Percentiles rank a stretch among this genome's conserved stretches.
These are phyloP conservation scores for Xylaria sp. DNA, from an alignment of 2,329 filamentous ascomycete genomes.

Conservation along the genomic window DNA sequence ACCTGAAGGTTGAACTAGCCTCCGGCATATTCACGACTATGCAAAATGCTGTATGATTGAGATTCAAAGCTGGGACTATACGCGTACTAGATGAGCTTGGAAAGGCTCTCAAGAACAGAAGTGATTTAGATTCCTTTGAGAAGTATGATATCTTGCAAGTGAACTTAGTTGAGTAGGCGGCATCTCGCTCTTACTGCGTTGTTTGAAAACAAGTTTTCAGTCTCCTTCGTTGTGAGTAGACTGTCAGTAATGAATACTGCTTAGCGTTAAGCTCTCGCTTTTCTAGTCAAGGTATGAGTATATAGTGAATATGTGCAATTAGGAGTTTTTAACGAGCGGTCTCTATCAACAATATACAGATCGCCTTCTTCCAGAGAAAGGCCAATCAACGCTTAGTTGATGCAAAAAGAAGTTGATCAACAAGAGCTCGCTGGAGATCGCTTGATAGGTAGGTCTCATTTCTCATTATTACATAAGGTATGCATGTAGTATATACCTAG, in stretches of 20 bases:
- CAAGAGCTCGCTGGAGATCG: too few species aligned
- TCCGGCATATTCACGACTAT: neutral
- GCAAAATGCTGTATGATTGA: neutral
- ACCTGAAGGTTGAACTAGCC: neutral
- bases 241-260: neutral
- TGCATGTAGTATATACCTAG: too few species aligned
- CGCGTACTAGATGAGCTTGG: neutral
- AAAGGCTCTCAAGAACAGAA: neutral
- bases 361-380: neutral
- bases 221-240: neutral
- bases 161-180: neutral
- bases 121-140: neutral
- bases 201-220: neutral
- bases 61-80: neutral
- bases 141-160: neutral
- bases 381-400: too few species aligned
- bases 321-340: neutral
- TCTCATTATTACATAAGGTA: too few species aligned
- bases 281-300: neutral
- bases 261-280: neutral
- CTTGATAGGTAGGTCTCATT: too few species aligned
- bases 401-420: too few species aligned
- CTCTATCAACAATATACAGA: neutral
- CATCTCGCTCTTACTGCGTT: neutral
- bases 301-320: neutral